Evolutionary conservation across 2,329 filamentous ascomycete genomes (phyloP), one percentile per base, ranked within the genome.

Genomic region (Daldinia sp.): DNA sequence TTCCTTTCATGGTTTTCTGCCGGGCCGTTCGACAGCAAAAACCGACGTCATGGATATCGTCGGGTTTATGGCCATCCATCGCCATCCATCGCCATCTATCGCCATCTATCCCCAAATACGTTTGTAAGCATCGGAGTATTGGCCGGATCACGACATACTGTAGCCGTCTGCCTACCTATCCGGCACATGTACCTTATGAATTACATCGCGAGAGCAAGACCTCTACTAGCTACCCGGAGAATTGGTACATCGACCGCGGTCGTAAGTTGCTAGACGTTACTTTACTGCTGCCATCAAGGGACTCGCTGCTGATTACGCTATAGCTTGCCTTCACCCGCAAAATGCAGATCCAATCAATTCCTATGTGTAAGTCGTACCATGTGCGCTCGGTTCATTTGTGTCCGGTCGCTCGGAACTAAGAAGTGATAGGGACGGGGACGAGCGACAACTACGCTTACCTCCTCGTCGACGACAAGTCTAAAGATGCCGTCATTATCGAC

Each of bases 301-400:
- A 45, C 59, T 49, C 55, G 11, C 39, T 37, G 56, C 61, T 66
- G 52, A 59, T 58, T 58, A 45, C 48, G 48, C 64, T 61, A 71
- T 65, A 79, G 77, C 72, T 73, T 60, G 68, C 71, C 52, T 68
- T 67, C 60, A 60, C 72, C 55, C 83, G 84, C 79, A 80, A 80
- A 69, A 95, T 95, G 92, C 91, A 94, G 86, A 90, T 94, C 80
- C 86, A 92, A 79, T 91, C 90, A 70, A 94, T 95, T 79, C 91
- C 91, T 59, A 94, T 95, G 91, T 94, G 92, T 93, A 86, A 74
- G 88, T 81, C 64, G 41, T n/a, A 48, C 15, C 8, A 17, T 17
- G 1, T 15, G 13, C 17, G 15, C 5, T 1, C 23, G 9, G 17
- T 10, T 13, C 19, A 34, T 17, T 13, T 13, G n/a, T 19, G 8